These are phyloP conservation scores for Camelina sativa DNA, from an alignment of 345 rosid species.

Conservation along the genomic window DNA sequence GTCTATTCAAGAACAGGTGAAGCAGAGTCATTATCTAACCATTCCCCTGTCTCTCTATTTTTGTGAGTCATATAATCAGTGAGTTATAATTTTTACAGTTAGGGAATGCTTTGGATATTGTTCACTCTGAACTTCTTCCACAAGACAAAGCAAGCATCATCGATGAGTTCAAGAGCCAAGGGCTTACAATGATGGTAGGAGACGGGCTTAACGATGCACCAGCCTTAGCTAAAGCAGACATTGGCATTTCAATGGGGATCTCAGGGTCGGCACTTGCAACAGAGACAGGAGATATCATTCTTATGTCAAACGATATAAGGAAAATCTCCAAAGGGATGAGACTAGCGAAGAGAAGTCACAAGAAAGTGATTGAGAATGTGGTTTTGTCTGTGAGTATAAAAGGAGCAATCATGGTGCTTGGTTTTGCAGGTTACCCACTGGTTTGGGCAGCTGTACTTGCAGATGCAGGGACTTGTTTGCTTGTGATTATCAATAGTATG, in stretches of 20 bases:
- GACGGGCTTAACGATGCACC: constrained; percentile 93
- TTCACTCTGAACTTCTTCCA: constrained; percentile 75
- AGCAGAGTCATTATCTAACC: background rate
- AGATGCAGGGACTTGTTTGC: constrained; percentile 85
- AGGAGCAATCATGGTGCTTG: constrained; percentile 67
- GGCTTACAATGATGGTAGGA: constrained; percentile 83
- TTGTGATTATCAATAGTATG: constrained; percentile 89
- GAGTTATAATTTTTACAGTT: constrained; percentile 50
- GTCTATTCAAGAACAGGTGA: constrained; percentile 76
- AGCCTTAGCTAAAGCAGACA: constrained; percentile 80
- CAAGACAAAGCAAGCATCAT: constrained; percentile 72
- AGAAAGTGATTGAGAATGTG: constrained; percentile 73
- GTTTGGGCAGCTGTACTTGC: constrained; percentile 94
- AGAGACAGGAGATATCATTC: constrained; percentile 80
- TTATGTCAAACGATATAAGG: constrained; percentile 81
- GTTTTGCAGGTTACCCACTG: constrained; percentile 75
- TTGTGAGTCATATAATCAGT: constrained; percentile 1
- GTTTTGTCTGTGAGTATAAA: constrained; percentile 64
- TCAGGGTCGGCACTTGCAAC: constrained; percentile 90
- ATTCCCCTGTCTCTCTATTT: background rate
- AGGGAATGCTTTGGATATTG: constrained; percentile 54
- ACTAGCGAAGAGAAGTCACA: constrained; percentile 61
- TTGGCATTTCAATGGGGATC: constrained; percentile 92
- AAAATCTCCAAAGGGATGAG: constrained; percentile 66
- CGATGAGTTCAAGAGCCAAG: constrained; percentile 50